Conservation (phyloP, 176 grass and related monocot genomes). For the Carex scoparia region DNA sequence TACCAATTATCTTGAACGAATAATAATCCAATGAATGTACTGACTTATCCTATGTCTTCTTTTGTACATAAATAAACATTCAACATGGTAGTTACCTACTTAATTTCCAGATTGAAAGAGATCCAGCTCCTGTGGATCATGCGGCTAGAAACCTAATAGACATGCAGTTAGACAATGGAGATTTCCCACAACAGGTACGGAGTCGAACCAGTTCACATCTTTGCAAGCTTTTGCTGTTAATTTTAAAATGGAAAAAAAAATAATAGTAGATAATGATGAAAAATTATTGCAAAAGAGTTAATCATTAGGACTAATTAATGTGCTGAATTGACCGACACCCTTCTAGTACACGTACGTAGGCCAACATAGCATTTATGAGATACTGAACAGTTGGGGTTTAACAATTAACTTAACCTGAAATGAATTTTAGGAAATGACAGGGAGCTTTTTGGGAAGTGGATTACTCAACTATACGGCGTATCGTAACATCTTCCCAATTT, state of each 20-base stretch:
- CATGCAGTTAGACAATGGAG: slow-evolving; percentile 48
- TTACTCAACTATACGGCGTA: slow-evolving; percentile 54
- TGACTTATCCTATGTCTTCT: background rate
- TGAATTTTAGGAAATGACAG: slow-evolving; percentile 55
- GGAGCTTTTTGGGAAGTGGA: slow-evolving; percentile 47
- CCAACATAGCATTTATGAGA: background rate
- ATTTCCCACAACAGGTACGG: slow-evolving; percentile 69
- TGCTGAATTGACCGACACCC: background rate
- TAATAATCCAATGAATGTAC: background rate
- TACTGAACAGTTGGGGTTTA: background rate
- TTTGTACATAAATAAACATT: background rate
- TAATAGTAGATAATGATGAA: background rate
- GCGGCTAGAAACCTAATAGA: slow-evolving; percentile 45
- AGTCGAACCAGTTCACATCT: background rate
- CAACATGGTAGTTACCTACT: background rate
- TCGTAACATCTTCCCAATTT: slow-evolving; percentile 82
- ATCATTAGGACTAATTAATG: no score
- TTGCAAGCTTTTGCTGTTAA: background rate
- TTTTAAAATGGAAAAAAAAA: background rate
- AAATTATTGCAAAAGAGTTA: background rate
- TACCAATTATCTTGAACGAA: background rate
- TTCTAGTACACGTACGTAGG: background rate
- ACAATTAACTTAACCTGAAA: background rate
- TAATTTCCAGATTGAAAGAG: slow-evolving; percentile 39
- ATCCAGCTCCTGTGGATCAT: slow-evolving; percentile 45